A percentile compares a stretch with the other conserved stretches of the same genome.
Evolutionary conservation across 257 asterid genomes (phyloP).

Genomic region (Paulownia fortunei): DNA sequence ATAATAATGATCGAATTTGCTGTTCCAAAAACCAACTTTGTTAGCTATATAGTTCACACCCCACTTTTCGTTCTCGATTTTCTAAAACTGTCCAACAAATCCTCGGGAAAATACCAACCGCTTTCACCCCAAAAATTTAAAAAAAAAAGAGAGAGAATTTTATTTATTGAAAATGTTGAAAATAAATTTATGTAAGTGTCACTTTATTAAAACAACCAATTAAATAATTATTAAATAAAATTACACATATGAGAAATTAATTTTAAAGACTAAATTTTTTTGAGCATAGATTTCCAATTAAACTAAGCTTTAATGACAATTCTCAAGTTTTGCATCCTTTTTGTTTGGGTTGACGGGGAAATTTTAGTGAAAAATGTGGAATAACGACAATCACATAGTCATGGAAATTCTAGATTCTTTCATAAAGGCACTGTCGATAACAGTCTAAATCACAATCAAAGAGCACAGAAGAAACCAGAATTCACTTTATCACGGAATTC

Average conservation of each 20-base stretch:
- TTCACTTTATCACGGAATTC: constrained; percentile 19
- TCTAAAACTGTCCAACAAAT: constrained; percentile 35
- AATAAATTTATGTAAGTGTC: too few species aligned
- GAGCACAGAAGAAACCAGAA: not conserved
- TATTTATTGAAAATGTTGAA: not conserved
- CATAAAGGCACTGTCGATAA: not conserved
- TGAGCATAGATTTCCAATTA: not conserved
- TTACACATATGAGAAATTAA: too few species aligned
- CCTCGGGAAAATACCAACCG: constrained; percentile 45
- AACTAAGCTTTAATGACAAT: not conserved
- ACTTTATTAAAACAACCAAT: too few species aligned
- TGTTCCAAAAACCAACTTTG: constrained; percentile 35
- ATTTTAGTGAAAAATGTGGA: constrained; percentile 27
- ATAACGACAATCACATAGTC: constrained; percentile 22
- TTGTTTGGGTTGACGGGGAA: constrained; percentile 21
- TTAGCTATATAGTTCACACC: constrained; percentile 20
- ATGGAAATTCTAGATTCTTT: constrained; percentile 32
- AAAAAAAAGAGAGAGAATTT: too few species aligned
- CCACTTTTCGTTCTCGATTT: constrained; percentile 42
- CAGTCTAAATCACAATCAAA: constrained; percentile 31
- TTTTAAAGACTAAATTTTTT: too few species aligned
- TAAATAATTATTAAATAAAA: not conserved
- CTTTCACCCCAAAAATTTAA: not conserved
- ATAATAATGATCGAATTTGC: constrained; percentile 21
- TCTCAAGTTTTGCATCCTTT: not conserved